These are phyloP conservation scores for Suillus bovinus DNA, from an alignment of 768 basidiomycete genomes.

Conservation along the genomic window DNA sequence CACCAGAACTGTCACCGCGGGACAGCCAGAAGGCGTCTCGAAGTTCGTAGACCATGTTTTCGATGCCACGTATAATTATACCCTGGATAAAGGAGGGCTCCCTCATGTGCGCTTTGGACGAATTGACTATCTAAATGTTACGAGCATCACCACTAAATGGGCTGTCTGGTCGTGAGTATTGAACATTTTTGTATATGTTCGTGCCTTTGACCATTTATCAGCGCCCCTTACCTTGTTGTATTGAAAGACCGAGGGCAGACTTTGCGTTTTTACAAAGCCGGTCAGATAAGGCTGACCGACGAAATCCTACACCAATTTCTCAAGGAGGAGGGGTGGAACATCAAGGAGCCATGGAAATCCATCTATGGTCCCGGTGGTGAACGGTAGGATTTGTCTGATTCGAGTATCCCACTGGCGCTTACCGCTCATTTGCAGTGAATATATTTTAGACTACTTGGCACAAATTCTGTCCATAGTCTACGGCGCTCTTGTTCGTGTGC, in stretches of 20 bases:
- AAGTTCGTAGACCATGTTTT: slow-evolving; percentile 71
- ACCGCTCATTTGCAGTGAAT: slow-evolving; percentile 51
- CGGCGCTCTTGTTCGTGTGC: slow-evolving; percentile 51
- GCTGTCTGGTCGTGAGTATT: slow-evolving; percentile 72
- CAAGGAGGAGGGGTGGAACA: slow-evolving; percentile 59
- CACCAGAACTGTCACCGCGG: slow-evolving; percentile 56
- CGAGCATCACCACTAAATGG: slow-evolving; percentile 84
- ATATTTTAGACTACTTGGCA: slow-evolving; percentile 61
- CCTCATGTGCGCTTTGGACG: slow-evolving; percentile 80
- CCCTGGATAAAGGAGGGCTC: slow-evolving; percentile 57
- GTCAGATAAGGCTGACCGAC: slow-evolving; percentile 57
- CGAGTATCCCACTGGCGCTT: slow-evolving; percentile 1
- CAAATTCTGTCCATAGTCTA: slow-evolving; percentile 51
- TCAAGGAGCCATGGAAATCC: slow-evolving; percentile 67
- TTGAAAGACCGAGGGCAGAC: slow-evolving; percentile 69
- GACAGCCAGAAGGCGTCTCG: slow-evolving; percentile 64
- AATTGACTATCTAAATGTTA: slow-evolving; percentile 87
- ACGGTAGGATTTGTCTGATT: slow-evolving; percentile 45
- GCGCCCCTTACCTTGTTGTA: slow-evolving; percentile 77
- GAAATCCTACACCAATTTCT: slow-evolving; percentile 69
- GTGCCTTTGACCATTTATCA: slow-evolving; percentile 28
- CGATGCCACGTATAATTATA: slow-evolving; percentile 71
- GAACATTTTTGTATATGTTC: background rate
- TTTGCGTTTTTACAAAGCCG: slow-evolving; percentile 78
- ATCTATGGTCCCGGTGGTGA: slow-evolving; percentile 75